Percentiles rank a stretch among this genome's conserved stretches.
Evolutionary conservation across 2,329 filamentous ascomycete species (phyloP).

Genomic region (Graphium sp.): DNA sequence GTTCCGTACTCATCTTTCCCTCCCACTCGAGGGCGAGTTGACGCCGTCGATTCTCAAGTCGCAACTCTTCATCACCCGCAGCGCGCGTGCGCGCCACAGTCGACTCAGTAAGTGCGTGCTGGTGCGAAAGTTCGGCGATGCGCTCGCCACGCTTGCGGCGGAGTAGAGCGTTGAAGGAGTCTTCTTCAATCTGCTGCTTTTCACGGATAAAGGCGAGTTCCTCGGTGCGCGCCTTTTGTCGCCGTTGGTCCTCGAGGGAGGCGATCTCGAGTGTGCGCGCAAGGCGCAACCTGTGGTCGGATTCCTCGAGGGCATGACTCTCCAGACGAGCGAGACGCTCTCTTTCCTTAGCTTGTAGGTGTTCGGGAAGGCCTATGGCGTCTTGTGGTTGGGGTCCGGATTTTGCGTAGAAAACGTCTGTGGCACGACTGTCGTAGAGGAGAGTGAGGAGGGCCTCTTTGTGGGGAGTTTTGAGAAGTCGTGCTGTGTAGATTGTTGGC

Average conservation of each 20-base stretch:
- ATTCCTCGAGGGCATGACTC: slow-evolving; percentile 25
- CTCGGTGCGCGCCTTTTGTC: slow-evolving; percentile 24
- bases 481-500: slow-evolving; percentile 43
- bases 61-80: slow-evolving; percentile 27
- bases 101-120: slow-evolving; percentile 27
- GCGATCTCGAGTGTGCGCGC: slow-evolving; percentile 33
- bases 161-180: slow-evolving; percentile 18
- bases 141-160: slow-evolving; percentile 18
- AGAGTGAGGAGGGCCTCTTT: slow-evolving; percentile 26
- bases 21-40: slow-evolving; percentile 31
- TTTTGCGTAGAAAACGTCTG: slow-evolving; percentile 36
- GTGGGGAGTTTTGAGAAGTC: slow-evolving; percentile 22
- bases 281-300: slow-evolving; percentile 33
- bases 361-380: slow-evolving; percentile 31
- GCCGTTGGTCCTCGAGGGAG: slow-evolving; percentile 33
- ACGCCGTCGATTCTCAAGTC: slow-evolving; percentile 25
- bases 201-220: slow-evolving; percentile 25
- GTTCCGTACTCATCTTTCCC: slow-evolving; percentile 23
- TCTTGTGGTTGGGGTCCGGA: slow-evolving; percentile 34
- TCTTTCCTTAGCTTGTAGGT: slow-evolving; percentile 30
- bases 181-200: slow-evolving; percentile 29
- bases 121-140: slow-evolving; percentile 22
- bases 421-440: slow-evolving; percentile 31
- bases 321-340: slow-evolving; percentile 27
- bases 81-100: slow-evolving; percentile 23